Conservation (phyloP, 176 grass and related monocot species). For the Lolium rigidum region DNA sequence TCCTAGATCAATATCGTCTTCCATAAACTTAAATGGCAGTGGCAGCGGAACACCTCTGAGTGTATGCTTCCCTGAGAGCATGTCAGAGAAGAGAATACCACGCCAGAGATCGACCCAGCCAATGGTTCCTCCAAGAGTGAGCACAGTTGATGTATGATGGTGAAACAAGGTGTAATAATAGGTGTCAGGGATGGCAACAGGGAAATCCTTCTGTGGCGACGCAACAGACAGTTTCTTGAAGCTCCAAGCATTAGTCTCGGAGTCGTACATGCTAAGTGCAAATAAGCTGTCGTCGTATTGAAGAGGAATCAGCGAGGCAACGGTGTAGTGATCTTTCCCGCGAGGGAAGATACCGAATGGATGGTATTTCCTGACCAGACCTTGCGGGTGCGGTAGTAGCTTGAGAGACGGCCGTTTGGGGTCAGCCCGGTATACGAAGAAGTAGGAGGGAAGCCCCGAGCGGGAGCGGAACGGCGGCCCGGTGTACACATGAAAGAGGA, state of each 20-base stretch:
- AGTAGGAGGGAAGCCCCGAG: background rate
- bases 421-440: slow-evolving; percentile 24
- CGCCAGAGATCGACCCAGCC: background rate
- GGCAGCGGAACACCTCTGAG: background rate
- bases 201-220: background rate
- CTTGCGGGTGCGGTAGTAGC: background rate
- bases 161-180: fast-evolving
- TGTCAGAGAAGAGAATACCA: background rate
- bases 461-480: fast-evolving
- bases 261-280: background rate
- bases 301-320: background rate
- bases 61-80: background rate
- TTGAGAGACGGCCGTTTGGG: background rate
- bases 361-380: background rate
- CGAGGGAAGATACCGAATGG: background rate
- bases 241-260: background rate
- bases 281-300: fast-evolving
- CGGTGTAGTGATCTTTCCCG: background rate
- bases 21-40: background rate
- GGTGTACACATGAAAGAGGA: slow-evolving; percentile 18
- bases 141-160: background rate
- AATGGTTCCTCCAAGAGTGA: background rate
- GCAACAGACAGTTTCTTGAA: background rate
- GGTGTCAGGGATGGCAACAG: background rate
- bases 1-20: background rate